Conservation (phyloP, 2,329 filamentous ascomycete species). For the Talaromyces funiculosus region DNA sequence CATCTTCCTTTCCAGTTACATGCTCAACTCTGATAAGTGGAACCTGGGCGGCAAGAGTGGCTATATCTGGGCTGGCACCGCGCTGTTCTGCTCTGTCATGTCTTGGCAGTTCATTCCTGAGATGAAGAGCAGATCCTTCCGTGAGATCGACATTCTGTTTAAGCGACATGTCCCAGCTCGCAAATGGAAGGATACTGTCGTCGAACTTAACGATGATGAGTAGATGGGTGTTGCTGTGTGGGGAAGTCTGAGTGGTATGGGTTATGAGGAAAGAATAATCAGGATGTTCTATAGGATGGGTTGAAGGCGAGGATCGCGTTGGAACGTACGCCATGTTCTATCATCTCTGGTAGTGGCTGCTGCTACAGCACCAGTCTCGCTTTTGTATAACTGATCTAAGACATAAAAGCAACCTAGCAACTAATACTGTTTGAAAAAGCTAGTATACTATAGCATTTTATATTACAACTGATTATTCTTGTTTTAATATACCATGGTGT, state of each 20-base stretch:
- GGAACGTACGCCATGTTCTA: no score
- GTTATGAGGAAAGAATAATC: no score
- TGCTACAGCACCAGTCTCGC: no score
- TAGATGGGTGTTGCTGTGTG: conserved; percentile 38
- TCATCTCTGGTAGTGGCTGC: no score
- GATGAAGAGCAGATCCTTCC: conserved; percentile 30
- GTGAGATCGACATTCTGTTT: conserved; percentile 39
- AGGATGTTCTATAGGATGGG: no score
- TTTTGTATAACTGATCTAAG: no score
- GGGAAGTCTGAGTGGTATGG: conserved; percentile 16
- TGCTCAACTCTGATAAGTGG: conserved; percentile 51
- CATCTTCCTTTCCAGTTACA: conserved; percentile 57
- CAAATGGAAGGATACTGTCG: conserved; percentile 18
- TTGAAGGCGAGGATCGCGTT: no score
- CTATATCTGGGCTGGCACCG: conserved; percentile 25
- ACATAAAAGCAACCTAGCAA: no score
- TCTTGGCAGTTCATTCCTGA: conserved; percentile 19
- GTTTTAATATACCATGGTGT: no score
- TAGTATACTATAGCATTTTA: no score
- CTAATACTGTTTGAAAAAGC: no score
- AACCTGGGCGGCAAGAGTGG: conserved; percentile 25
- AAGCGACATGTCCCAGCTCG: conserved; percentile 30
- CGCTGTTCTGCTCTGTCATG: conserved; percentile 1
- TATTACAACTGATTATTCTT: no score
- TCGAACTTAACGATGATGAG: conserved; percentile 59